Base-by-base conservation (phyloP, 768 basidiomycete species). In the Boletus rubescentipes region DNA sequence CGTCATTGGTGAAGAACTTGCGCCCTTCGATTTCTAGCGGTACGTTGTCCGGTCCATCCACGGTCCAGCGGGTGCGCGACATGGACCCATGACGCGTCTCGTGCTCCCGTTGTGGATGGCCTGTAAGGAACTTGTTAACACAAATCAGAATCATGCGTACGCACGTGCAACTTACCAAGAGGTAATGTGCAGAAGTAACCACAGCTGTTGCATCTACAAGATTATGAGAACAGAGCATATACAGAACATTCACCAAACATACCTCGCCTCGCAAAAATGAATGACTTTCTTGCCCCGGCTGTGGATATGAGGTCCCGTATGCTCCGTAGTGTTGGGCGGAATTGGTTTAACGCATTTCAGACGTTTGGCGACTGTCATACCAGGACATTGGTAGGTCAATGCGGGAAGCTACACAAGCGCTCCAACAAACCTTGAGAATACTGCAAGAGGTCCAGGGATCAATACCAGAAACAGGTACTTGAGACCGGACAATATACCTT, bases 31-130 rank as follows among this genome's bases (percentile, higher is more conserved):
- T 67, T 57, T 86, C 85, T 1, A 84, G 51, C 2, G 69, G 64
- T 2, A 72, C 73, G 16, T 75, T 80, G 9, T 82, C 78, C 2
- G 76, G 75, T 1, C 78, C 79, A 48, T 84, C 81, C 4, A 85
- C 61, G 1, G 77, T 71, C 85, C 85, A 86, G 38, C 73, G 72
- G 0, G 81, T 79, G 51, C 69, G 74, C 0, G 81, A 79, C 83
- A 85, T 85, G 2, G 82, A 84, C 7, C 84, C 85, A 52, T 86
- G 84, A 15, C 73, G 74, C 0, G 84, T 86, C 42, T 84, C 83
- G 35, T 86, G 84, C 42, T 83, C 80, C 55, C 77, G 74, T 52
- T 86, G 83, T 1, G 80, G 51, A 52, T 86, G 85, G 0, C 79
- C 84, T 86, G 41, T 20, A 8, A 45, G 9, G 3, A 8, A 12